These are phyloP conservation scores for Nevesoporus exiguus DNA, from an alignment of 768 basidiomycete genomes.

Conservation along the genomic window DNA sequence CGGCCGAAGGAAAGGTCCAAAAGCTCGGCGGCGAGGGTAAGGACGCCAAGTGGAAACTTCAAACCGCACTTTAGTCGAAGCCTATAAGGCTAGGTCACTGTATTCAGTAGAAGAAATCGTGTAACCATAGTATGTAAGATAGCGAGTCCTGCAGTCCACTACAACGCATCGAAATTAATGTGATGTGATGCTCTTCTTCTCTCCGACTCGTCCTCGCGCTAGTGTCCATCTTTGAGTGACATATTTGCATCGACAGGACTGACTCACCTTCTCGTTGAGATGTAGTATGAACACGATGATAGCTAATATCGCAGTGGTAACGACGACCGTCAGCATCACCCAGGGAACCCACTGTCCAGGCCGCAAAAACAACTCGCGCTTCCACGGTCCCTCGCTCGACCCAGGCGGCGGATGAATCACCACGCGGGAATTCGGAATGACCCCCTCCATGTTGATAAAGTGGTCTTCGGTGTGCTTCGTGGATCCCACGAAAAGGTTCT, in stretches of 20 bases:
- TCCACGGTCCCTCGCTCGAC: constrained; percentile 61
- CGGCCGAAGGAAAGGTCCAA: constrained; percentile 57
- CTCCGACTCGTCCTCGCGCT: constrained; percentile 95
- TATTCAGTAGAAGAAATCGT: background rate
- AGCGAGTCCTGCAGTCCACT: constrained; percentile 17
- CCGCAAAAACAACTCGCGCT: constrained; percentile 81
- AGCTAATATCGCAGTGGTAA: constrained; percentile 68
- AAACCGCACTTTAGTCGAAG: constrained; percentile 4
- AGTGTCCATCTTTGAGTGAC: constrained; percentile 8
- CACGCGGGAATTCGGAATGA: constrained; percentile 95
- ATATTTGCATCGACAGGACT: background rate
- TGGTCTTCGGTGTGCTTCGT: constrained; percentile 71
- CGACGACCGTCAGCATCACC: constrained; percentile 88
- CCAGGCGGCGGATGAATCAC: constrained; percentile 80
- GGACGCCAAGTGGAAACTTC: constrained; percentile 46
- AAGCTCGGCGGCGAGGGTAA: constrained; percentile 49
- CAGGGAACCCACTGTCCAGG: constrained; percentile 98
- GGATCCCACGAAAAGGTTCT: constrained; percentile 95
- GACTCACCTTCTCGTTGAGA: constrained; percentile 84
- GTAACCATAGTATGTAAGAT: constrained; percentile 18
- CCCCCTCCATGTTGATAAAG: constrained; percentile 91
- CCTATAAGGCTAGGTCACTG: background rate
- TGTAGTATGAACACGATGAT: constrained; percentile 84
- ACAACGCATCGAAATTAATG: constrained; percentile 96
- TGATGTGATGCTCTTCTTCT: constrained; percentile 85